Conservation (phyloP, 345 rosid genomes). For the Alliaria petiolata region DNA sequence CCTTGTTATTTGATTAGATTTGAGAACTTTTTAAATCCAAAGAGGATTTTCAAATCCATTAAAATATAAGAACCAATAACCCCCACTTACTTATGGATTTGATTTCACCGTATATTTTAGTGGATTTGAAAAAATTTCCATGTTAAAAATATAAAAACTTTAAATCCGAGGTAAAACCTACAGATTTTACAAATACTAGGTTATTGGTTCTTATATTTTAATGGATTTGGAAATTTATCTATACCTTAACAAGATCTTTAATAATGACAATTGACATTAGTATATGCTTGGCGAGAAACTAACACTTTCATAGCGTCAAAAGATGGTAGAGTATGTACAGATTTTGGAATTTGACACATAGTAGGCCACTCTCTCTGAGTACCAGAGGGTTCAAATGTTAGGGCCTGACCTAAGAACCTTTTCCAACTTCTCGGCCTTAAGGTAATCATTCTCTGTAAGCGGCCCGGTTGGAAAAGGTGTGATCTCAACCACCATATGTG, state of each 20-base stretch:
- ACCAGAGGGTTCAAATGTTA: slow-evolving; percentile 38
- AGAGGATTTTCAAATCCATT: too few species aligned
- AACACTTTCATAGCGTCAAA: background rate
- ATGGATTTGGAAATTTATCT: background rate
- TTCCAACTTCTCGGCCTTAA: slow-evolving; percentile 94
- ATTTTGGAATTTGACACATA: slow-evolving; percentile 14
- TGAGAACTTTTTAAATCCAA: too few species aligned
- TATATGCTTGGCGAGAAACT: background rate
- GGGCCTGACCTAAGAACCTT: slow-evolving; percentile 80
- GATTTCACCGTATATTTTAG: too few species aligned
- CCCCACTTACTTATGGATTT: too few species aligned
- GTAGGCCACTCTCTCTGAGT: background rate
- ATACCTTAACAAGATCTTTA: background rate
- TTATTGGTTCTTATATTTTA: too few species aligned
- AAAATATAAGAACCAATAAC: too few species aligned
- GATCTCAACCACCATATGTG: slow-evolving; percentile 77
- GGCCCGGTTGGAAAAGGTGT: slow-evolving; percentile 88
- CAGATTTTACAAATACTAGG: too few species aligned
- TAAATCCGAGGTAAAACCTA: too few species aligned
- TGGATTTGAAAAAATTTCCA: too few species aligned
- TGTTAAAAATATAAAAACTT: too few species aligned
- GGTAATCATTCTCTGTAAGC: slow-evolving; percentile 66
- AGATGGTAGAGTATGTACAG: slow-evolving; percentile 45
- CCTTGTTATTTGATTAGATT: too few species aligned
- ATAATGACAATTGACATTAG: too few species aligned